phyloP scores from a whole-genome alignment of 176 grass and related monocot species.

The Saccharum spontaneum region DNA sequence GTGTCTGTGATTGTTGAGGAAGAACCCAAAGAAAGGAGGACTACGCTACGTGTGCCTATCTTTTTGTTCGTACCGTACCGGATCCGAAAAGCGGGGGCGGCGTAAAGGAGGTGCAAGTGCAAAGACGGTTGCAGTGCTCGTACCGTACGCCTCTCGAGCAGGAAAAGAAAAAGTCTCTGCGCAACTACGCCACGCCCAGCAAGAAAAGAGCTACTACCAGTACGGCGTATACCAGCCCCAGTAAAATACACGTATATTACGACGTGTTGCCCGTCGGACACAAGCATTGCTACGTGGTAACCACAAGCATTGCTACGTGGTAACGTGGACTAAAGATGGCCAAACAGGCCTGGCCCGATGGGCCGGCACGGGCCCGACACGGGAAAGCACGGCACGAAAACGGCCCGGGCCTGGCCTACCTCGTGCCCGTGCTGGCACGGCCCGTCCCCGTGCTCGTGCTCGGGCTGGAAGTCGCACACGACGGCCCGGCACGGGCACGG shows the following conservation, averaged over 20 bases:
- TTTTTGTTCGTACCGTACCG: conserved; percentile 31
- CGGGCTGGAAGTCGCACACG: no score
- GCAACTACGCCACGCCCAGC: neutral
- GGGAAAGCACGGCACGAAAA: no score
- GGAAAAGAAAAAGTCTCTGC: neutral
- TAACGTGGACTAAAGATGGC: no score
- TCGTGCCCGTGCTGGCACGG: no score
- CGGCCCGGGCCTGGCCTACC: no score
- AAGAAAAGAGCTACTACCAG: no score
- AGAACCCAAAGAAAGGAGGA: neutral
- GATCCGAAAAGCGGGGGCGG: conserved; percentile 7
- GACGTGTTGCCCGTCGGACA: neutral
- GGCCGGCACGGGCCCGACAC: no score
- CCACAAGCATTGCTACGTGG: no score
- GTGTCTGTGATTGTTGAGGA: neutral
- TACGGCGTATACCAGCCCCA: neutral
- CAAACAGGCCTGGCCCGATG: no score
- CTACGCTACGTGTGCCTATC: neutral
- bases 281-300: neutral
- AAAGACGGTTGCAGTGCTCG: neutral
- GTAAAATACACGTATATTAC: neutral
- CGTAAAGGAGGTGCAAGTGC: conserved; percentile 37
- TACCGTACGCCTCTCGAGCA: neutral
- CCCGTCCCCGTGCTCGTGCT: no score
- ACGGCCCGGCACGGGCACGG: no score